Evolutionary conservation across 305 asterid genomes (phyloP).

Genomic region (Solanum aculeatissimum): DNA sequence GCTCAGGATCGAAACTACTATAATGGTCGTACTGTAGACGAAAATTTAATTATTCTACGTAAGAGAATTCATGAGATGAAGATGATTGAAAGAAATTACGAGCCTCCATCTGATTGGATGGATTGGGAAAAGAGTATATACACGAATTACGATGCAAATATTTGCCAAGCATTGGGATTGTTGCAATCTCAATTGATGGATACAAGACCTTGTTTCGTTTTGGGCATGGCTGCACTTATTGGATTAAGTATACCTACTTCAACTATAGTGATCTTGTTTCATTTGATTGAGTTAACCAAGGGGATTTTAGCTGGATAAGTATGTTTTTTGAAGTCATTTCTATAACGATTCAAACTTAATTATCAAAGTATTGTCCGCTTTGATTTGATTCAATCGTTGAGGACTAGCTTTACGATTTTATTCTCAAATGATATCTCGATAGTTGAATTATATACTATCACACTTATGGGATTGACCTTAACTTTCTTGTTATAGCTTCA

Average conservation of each 20-base stretch:
- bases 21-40: constrained; percentile 12
- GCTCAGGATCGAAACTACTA: not conserved
- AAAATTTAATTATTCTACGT: constrained; percentile 23
- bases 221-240: constrained; percentile 15
- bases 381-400: not conserved
- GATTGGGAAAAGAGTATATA: constrained; percentile 27
- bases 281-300: constrained; percentile 7
- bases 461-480: not conserved
- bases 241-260: constrained; percentile 13
- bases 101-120: constrained; percentile 30
- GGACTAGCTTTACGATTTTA: not conserved
- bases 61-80: constrained; percentile 28
- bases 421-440: not conserved
- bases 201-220: constrained; percentile 16
- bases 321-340: not conserved
- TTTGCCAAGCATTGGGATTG: constrained; percentile 22
- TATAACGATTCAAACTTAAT: not conserved
- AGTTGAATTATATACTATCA: not conserved
- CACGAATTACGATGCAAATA: constrained; percentile 4
- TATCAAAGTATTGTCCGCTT: not conserved
- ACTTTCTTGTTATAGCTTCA: not conserved
- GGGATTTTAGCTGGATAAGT: not conserved
- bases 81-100: constrained; percentile 17
- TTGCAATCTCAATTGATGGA: constrained; percentile 19
- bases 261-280: not conserved